A percentile compares a stretch with the other conserved stretches of the same genome.
These are phyloP conservation scores for Kodamaea derodonti DNA, from an alignment of 1,139 yeast species.

Conservation along the genomic window DNA sequence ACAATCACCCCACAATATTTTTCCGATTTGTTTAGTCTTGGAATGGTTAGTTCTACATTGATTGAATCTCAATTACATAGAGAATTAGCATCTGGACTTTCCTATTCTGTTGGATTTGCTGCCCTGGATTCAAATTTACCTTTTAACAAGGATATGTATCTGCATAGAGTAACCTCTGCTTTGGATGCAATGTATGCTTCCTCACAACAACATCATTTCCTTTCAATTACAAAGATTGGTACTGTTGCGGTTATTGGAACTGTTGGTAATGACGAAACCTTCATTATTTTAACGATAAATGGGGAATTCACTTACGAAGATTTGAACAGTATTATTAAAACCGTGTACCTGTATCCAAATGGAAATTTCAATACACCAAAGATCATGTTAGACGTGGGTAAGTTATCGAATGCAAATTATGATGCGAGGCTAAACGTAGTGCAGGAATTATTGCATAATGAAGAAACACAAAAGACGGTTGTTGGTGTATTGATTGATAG, in stretches of 20 bases:
- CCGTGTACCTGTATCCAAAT: slow-evolving; percentile 18
- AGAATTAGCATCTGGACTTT: slow-evolving; percentile 43
- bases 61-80: slow-evolving; percentile 45
- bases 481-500: slow-evolving; percentile 39
- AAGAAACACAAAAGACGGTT: slow-evolving; percentile 14
- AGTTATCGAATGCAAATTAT: slow-evolving; percentile 16
- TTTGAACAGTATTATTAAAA: slow-evolving; percentile 14
- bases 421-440: slow-evolving; percentile 14
- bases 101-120: slow-evolving; percentile 42
- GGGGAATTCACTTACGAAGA: slow-evolving; percentile 14
- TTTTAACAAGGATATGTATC: slow-evolving; percentile 21
- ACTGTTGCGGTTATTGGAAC: slow-evolving; percentile 45
- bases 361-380: slow-evolving; percentile 16
- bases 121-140: slow-evolving; percentile 20
- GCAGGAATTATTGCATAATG: slow-evolving; percentile 12
- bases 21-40: slow-evolving; percentile 40
- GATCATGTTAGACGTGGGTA: slow-evolving; percentile 31
- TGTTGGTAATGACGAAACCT: slow-evolving; percentile 43
- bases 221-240: slow-evolving; percentile 42
- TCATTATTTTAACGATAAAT: slow-evolving; percentile 29
- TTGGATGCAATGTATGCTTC: slow-evolving; percentile 41
- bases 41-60: slow-evolving; percentile 32
- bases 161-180: slow-evolving; percentile 28
- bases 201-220: slow-evolving; percentile 37
- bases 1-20: slow-evolving; percentile 46